Base-by-base conservation (phyloP, 1,139 yeast genomes). In the Zygoascus hellenicus region DNA sequence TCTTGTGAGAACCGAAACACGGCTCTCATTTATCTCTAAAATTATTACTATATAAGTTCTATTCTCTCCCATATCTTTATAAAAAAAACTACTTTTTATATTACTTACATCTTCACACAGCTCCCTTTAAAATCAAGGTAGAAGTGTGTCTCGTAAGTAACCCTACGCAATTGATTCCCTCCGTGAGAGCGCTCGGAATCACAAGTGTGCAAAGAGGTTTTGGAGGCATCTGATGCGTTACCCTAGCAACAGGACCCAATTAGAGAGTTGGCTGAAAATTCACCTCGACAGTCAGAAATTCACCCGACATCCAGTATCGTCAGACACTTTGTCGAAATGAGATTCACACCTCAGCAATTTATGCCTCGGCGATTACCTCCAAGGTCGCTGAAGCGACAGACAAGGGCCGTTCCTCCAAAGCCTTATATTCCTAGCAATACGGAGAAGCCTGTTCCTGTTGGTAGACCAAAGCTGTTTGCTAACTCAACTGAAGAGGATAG, bases 341-440 rank as follows among this genome's bases (percentile, higher is more conserved):
- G 45, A 35, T 29, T 42, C 31, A 19, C 40, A n/a, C 15, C 35
- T 11, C 17, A 30, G 19, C 45, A 28, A 10, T 42, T 28, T 13
- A 32, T 38, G 47, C 47, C 47, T 7, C 34, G 43, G 29, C 39
- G 43, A 22, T 37, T 44, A 3, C 43, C 47, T n/a, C 43, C 41
- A n/a, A 30, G 48, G 14, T 38, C 43, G 14, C 13, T 40, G 19
- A 55, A 57, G 47, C 47, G 58, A 35, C 45, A 49, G 5, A 51
- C 54, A 6, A 46, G 59, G 35, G 55, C 59, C 2, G 41, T 38
- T 3, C 58, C 61, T 4, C 61, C 61, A 9, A 44, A 46, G 38
- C 49, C 56, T 9, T 56, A 33, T 32, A 43, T 56, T 19, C 59
- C 58, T 9, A 55, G 51, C 42, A 28, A 42, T 6, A 19, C 30